These are phyloP conservation scores for Candida chauliodis DNA, from an alignment of 805 yeast species.

Conservation along the genomic window DNA sequence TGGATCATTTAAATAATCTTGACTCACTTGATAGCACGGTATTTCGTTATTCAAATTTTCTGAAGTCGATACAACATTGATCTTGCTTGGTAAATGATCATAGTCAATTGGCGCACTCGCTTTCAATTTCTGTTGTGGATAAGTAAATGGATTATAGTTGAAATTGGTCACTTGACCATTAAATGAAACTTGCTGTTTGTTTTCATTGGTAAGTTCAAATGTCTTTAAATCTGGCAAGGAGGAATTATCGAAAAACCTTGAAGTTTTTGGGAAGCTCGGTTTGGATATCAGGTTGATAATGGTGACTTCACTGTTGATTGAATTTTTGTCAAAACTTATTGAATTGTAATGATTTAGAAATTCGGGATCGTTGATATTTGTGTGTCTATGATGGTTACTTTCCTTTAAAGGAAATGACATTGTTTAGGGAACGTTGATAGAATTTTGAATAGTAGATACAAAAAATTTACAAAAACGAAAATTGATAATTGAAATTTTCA, in stretches of 20 bases:
- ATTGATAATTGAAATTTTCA: not conserved
- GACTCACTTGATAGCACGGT: slow-evolving; percentile 60
- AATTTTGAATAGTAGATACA: no score
- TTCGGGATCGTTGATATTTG: not conserved
- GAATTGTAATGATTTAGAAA: slow-evolving; percentile 2
- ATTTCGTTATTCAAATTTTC: slow-evolving; percentile 20
- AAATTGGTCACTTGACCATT: slow-evolving; percentile 24
- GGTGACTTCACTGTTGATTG: not conserved
- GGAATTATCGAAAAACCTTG: slow-evolving; percentile 22
- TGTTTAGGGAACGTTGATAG: not conserved
- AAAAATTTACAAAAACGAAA: not conserved
- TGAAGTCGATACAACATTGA: slow-evolving; percentile 11
- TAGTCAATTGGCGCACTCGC: slow-evolving; percentile 43
- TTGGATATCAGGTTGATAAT: not conserved
- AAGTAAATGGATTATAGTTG: slow-evolving; percentile 42
- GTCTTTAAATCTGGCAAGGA: slow-evolving; percentile 22
- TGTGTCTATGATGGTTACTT: not conserved
- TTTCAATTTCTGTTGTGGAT: slow-evolving; percentile 43
- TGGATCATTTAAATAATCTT: slow-evolving; percentile 54
- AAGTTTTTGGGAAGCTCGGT: slow-evolving; percentile 21
- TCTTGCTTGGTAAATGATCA: slow-evolving; percentile 30
- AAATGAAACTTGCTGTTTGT: slow-evolving; percentile 14
- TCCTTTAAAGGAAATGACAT: not conserved
- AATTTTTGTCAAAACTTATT: not conserved
- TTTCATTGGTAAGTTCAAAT: slow-evolving; percentile 14